phyloP scores from a whole-genome alignment of 2,329 filamentous ascomycete genomes.

The Corinectria fuckeliana region DNA sequence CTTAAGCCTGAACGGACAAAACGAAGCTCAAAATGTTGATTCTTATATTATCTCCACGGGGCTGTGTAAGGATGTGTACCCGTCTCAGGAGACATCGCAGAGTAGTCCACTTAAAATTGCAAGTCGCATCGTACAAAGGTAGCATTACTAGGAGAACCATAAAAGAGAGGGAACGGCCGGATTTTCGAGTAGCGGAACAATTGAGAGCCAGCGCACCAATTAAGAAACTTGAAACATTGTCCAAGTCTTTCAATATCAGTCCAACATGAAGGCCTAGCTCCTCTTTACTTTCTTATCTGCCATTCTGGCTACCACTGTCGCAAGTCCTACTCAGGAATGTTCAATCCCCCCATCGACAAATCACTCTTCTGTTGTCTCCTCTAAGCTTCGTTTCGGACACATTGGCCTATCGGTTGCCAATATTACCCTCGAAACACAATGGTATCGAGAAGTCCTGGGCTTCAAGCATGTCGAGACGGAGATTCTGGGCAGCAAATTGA shows the following conservation, averaged over 20 bases:
- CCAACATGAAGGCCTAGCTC: background rate
- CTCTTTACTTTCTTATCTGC: background rate
- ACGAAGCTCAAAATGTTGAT: background rate
- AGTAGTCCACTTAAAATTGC: background rate
- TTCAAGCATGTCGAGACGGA: background rate
- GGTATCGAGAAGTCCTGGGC: slow-evolving; percentile 1
- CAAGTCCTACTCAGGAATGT: background rate
- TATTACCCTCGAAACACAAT: background rate
- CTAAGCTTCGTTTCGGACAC: background rate
- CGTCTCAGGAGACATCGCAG: background rate
- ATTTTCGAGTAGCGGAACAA: background rate
- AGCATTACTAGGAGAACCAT: background rate
- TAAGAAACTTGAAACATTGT: background rate
- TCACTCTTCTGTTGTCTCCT: background rate
- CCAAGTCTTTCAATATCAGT: background rate
- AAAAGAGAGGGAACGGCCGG: background rate
- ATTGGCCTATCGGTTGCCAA: background rate
- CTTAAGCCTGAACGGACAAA: background rate
- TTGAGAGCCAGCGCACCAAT: background rate
- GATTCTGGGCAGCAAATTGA: background rate
- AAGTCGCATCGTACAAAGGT: background rate
- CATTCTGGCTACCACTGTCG: background rate
- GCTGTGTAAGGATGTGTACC: background rate
- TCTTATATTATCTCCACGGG: background rate
- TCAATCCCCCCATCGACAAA: background rate